These are phyloP conservation scores for Colletotrichum australisinense DNA, from an alignment of 2,329 filamentous ascomycete genomes.

Conservation along the genomic window DNA sequence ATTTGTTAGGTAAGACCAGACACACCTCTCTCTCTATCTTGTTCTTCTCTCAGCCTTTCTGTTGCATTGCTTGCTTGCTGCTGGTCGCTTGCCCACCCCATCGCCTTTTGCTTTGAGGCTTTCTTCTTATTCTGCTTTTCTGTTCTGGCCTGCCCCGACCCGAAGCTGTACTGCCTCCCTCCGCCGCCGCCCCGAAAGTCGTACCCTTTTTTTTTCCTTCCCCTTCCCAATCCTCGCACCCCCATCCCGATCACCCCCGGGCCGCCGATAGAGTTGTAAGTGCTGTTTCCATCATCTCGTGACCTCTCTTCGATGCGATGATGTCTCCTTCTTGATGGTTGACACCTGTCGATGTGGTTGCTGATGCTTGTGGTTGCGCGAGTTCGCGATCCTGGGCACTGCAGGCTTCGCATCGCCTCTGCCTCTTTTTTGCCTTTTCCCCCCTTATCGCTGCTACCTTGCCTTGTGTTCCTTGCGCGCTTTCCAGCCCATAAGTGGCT, in stretches of 20 bases:
- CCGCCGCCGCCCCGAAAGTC: conserved; percentile 31
- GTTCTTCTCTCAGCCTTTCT: background rate
- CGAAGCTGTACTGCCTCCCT: conserved; percentile 18
- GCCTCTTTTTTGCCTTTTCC: background rate
- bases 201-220: conserved; percentile 40
- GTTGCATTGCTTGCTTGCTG: conserved; percentile 5
- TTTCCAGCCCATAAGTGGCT: conserved; percentile 6
- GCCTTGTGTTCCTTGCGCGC: background rate
- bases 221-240: conserved; percentile 40
- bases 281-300: conserved; percentile 41
- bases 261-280: conserved; percentile 42
- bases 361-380: conserved; percentile 36
- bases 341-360: conserved; percentile 39
- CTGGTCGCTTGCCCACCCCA: background rate
- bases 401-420: conserved; percentile 12
- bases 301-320: conserved; percentile 41
- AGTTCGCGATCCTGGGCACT: conserved; percentile 26
- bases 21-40: conserved; percentile 6
- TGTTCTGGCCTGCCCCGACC: conserved; percentile 2
- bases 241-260: conserved; percentile 42
- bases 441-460: background rate
- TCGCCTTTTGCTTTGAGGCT: background rate
- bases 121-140: background rate
- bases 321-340: conserved; percentile 38
- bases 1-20: conserved; percentile 32